Evolutionary conservation across 768 basidiomycete species (phyloP).

Genomic region (Cyclocybe aegerita): DNA sequence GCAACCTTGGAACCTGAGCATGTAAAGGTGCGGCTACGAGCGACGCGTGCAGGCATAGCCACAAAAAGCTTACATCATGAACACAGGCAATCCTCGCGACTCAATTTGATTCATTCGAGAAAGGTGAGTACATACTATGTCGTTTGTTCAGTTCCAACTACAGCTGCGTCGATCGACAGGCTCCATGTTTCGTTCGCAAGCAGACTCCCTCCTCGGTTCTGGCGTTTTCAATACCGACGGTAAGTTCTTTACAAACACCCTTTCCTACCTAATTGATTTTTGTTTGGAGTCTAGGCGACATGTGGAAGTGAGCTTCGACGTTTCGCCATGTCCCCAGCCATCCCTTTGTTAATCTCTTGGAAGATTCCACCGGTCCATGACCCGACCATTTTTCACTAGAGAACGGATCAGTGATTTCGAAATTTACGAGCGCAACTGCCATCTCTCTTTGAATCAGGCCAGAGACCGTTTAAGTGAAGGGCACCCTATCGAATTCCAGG

Average conservation of each 20-base stretch:
- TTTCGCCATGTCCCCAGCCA: background rate
- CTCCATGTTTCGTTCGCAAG: constrained; percentile 21
- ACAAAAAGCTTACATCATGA: background rate
- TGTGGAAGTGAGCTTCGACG: constrained; percentile 56
- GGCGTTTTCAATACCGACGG: constrained; percentile 67
- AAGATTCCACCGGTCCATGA: constrained; percentile 61
- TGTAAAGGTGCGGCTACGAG: constrained; percentile 32
- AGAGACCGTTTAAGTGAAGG: constrained; percentile 43
- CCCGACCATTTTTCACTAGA: constrained; percentile 65
- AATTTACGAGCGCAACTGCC: constrained; percentile 53
- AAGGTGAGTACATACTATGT: constrained; percentile 27
- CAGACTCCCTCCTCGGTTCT: constrained; percentile 45
- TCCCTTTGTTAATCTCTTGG: background rate
- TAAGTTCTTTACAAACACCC: constrained; percentile 15
- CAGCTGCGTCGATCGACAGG: constrained; percentile 16
- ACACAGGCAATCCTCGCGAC: constrained; percentile 44
- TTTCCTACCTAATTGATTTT: background rate
- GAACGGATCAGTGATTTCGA: constrained; percentile 61
- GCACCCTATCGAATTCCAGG: constrained; percentile 58
- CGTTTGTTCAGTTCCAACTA: background rate
- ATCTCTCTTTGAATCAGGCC: constrained; percentile 40
- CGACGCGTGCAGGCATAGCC: no score
- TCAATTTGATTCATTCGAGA: constrained; percentile 46
- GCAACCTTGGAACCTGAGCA: constrained; percentile 45
- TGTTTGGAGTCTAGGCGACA: constrained; percentile 39